These are phyloP conservation scores for Diospyros kaki DNA, from an alignment of 148 eudicot species.

Conservation along the genomic window DNA sequence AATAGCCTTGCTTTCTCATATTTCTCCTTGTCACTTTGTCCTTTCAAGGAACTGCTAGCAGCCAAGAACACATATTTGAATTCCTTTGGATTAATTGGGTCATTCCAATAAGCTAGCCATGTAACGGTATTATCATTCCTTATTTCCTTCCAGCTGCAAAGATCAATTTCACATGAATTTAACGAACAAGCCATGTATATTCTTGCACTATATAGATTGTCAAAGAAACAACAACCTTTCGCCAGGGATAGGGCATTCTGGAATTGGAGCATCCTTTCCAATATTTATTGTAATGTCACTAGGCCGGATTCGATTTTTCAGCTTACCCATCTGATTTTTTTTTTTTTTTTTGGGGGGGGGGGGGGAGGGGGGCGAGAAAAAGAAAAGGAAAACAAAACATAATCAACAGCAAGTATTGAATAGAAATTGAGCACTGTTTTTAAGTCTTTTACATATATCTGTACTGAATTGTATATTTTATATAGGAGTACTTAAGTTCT, in stretches of 20 bases:
- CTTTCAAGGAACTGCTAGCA: constrained; percentile 90
- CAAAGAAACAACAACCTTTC: constrained; percentile 42
- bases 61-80: constrained; percentile 97
- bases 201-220: not conserved
- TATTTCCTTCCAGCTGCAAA: constrained; percentile 93
- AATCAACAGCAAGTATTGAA: constrained; percentile 9
- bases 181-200: not conserved
- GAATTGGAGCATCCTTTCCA: constrained; percentile 75
- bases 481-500: not conserved
- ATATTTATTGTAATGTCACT: constrained; percentile 81
- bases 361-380: no score
- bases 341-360: no score
- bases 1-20: constrained; percentile 90
- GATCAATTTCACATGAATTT: constrained; percentile 7
- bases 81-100: constrained; percentile 91
- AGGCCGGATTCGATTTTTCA: constrained; percentile 79
- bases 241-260: constrained; percentile 80
- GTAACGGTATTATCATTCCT: constrained; percentile 97
- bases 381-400: constrained; percentile 11
- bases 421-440: not conserved
- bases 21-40: constrained; percentile 97
- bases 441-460: not conserved
- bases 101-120: constrained; percentile 98
- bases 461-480: constrained; percentile 1
- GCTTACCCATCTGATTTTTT: constrained; percentile 69